phyloP scores from a whole-genome alignment of 768 basidiomycete genomes.

The Asterophora lycoperdoides region DNA sequence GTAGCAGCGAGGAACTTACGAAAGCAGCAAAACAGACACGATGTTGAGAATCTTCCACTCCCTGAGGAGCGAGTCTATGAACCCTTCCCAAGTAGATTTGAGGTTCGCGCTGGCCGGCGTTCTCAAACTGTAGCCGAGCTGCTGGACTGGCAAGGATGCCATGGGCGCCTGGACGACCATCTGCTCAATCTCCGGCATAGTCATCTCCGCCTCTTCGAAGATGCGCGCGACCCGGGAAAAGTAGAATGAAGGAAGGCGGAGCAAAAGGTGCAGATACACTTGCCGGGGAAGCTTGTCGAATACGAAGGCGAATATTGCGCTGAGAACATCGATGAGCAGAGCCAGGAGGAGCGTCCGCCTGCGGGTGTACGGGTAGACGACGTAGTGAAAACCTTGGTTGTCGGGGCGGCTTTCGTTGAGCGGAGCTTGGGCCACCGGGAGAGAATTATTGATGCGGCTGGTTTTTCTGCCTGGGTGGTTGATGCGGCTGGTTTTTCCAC shows the following conservation, averaged over 20 bases:
- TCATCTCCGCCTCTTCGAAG: constrained; percentile 61
- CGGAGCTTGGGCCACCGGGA: neutral
- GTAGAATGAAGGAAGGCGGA: constrained; percentile 60
- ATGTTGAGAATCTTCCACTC: constrained; percentile 79
- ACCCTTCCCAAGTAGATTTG: constrained; percentile 60
- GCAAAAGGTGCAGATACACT: constrained; percentile 35
- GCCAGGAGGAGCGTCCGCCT: constrained; percentile 29
- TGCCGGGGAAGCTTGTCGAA: constrained; percentile 23
- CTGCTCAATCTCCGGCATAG: constrained; percentile 48
- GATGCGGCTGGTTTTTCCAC: neutral
- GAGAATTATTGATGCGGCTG: neutral
- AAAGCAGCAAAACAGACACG: constrained; percentile 58
- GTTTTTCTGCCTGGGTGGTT: neutral
- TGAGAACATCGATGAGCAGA: constrained; percentile 48
- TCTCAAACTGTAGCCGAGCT: neutral
- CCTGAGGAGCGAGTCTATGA: constrained; percentile 61
- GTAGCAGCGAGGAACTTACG: constrained; percentile 21
- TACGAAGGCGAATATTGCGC: constrained; percentile 12
- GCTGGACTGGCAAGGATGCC: neutral
- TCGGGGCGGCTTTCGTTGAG: neutral
- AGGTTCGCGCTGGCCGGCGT: constrained; percentile 7
- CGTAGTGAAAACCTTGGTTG: neutral
- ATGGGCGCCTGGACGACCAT: constrained; percentile 31
- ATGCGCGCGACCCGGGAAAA: constrained; percentile 61
- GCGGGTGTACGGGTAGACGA: constrained; percentile 11